Percentiles rank a stretch among this genome's conserved stretches.
phyloP scores from a whole-genome alignment of 2,329 filamentous ascomycete species.

The Cladosporium sp. region DNA sequence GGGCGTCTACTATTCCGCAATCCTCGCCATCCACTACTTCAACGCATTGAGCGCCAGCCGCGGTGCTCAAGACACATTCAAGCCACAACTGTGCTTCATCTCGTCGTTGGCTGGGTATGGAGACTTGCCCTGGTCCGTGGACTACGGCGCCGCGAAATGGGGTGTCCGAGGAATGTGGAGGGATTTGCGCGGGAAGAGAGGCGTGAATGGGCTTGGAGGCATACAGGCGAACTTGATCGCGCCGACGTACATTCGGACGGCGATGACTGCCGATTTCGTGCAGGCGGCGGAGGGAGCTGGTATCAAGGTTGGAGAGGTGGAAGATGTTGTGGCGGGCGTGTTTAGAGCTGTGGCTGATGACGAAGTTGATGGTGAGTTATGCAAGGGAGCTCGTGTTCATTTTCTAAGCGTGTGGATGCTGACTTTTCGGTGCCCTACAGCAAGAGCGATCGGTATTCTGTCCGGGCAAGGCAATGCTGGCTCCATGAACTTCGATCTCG shows the following conservation, averaged over 20 bases:
- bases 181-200: constrained; percentile 1
- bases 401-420: neutral
- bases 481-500: constrained; percentile 20
- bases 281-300: constrained; percentile 6
- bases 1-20: constrained; percentile 24
- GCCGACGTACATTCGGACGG: constrained; percentile 14
- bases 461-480: constrained; percentile 10
- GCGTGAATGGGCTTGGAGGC: constrained; percentile 4
- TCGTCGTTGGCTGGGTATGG: constrained; percentile 19
- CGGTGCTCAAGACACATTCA: neutral
- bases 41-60: neutral
- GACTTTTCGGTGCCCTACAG: neutral
- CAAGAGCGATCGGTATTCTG: constrained; percentile 1
- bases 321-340: constrained; percentile 16
- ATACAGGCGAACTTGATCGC: constrained; percentile 19
- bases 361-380: constrained; percentile 14
- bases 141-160: constrained; percentile 18
- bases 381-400: neutral
- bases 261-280: constrained; percentile 13
- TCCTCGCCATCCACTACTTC: constrained; percentile 34
- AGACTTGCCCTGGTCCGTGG: constrained; percentile 10
- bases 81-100: constrained; percentile 21
- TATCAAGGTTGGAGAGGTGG: constrained; percentile 15
- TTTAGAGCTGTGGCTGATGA: constrained; percentile 19
- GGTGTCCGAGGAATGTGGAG: constrained; percentile 19